Evolutionary conservation across 192 early-diverging fungal species (phyloP).

Genomic region (Glomus cerebriforme): DNA sequence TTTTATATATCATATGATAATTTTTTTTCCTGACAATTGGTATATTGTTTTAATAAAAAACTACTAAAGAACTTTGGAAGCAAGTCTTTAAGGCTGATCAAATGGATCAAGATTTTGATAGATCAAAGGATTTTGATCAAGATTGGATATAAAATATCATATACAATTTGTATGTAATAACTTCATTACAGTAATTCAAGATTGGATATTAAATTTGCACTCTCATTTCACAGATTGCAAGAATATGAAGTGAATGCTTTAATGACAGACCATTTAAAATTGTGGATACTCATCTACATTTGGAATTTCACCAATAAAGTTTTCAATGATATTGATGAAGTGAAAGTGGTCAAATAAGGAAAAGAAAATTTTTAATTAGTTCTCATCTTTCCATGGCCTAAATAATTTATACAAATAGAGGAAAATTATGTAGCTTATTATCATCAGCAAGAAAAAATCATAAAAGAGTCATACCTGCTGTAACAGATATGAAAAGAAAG

Average conservation of each 20-base stretch:
- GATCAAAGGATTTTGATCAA: conserved; percentile 24
- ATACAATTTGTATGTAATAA: conserved; percentile 31
- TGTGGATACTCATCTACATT: no score
- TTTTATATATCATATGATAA: neutral
- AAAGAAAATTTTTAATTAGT: conserved; percentile 1
- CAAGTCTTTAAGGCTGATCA: conserved; percentile 9
- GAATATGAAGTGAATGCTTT: no score
- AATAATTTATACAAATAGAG: conserved; percentile 25
- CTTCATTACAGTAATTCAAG: conserved; percentile 4
- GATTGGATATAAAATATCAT: conserved; percentile 27
- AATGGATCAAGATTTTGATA: conserved; percentile 22
- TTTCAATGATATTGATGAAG: neutral
- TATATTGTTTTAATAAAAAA: conserved; percentile 13
- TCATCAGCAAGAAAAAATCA: conserved; percentile 33
- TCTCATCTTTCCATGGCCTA: conserved; percentile 15
- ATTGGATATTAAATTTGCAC: conserved; percentile 15
- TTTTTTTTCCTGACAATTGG: neutral
- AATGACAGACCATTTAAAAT: no score
- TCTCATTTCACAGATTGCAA: conserved; percentile 18
- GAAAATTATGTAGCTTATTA: conserved; percentile 17
- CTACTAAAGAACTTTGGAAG: conserved; percentile 15
- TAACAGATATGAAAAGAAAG: conserved; percentile 26
- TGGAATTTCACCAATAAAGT: no score
- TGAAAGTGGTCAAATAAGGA: conserved; percentile 36
- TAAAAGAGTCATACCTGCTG: conserved; percentile 3